Percentiles rank a stretch among this genome's conserved stretches.
These are phyloP conservation scores for Aciculosporium take DNA, from an alignment of 2,329 filamentous ascomycete genomes.

Conservation along the genomic window DNA sequence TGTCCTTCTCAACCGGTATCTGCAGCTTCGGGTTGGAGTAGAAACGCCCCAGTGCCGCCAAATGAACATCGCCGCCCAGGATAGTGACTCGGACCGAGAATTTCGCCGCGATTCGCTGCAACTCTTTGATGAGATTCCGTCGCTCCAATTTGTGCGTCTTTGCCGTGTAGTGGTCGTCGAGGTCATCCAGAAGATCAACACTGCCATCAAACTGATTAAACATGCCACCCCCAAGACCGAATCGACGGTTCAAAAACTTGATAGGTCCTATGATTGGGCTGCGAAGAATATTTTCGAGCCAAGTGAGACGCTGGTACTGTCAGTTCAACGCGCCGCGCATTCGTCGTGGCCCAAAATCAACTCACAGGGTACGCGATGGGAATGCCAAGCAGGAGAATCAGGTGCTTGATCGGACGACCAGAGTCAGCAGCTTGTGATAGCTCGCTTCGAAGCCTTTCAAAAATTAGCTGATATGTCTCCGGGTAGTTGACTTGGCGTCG, in stretches of 20 bases:
- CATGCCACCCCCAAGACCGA: slow-evolving; percentile 68
- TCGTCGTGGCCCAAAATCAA: slow-evolving; percentile 15
- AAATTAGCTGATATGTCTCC: slow-evolving; percentile 75
- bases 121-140: slow-evolving; percentile 57
- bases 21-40: slow-evolving; percentile 76
- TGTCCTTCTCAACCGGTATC: slow-evolving; percentile 66
- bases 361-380: slow-evolving; percentile 66
- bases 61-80: slow-evolving; percentile 82
- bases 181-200: slow-evolving; percentile 79
- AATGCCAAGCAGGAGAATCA: slow-evolving; percentile 78
- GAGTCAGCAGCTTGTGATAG: slow-evolving; percentile 50
- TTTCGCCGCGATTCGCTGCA: slow-evolving; percentile 72
- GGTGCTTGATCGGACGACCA: slow-evolving; percentile 70
- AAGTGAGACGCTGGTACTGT: slow-evolving; percentile 59
- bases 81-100: slow-evolving; percentile 87
- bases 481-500: slow-evolving; percentile 91
- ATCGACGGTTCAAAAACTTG: slow-evolving; percentile 78
- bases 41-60: slow-evolving; percentile 85
- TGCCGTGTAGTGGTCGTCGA: slow-evolving; percentile 94
- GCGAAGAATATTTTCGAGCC: slow-evolving; percentile 83
- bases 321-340: slow-evolving; percentile 1
- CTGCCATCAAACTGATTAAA: slow-evolving; percentile 94
- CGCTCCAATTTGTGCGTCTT: slow-evolving; percentile 84
- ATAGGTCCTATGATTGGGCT: slow-evolving; percentile 80
- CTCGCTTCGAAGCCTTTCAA: slow-evolving; percentile 60